phyloP scores from a whole-genome alignment of 768 basidiomycete species.

The Pulveroboletus sp. region DNA sequence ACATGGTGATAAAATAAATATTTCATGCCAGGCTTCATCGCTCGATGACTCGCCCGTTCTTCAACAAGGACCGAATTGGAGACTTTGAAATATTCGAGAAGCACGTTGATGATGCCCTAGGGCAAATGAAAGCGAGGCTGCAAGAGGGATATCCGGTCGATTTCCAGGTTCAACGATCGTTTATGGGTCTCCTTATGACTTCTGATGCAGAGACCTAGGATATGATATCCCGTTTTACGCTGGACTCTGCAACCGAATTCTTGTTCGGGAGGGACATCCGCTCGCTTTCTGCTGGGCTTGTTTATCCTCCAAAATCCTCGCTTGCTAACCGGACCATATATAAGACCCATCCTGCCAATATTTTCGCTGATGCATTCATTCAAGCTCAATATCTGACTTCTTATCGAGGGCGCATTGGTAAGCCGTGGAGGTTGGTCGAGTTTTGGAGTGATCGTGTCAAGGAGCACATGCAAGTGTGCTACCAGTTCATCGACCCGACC shows the following conservation, averaged over 20 bases:
- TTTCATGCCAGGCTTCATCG: neutral
- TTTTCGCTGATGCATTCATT: constrained; percentile 48
- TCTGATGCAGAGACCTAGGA: constrained; percentile 44
- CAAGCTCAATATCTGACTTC: constrained; percentile 44
- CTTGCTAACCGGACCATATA: constrained; percentile 18
- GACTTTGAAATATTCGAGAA: constrained; percentile 53
- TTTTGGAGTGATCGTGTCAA: constrained; percentile 44
- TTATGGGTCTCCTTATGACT: neutral
- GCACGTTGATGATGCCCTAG: constrained; percentile 43
- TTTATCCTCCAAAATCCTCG: constrained; percentile 45
- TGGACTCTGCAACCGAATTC: constrained; percentile 65
- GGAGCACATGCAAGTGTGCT: constrained; percentile 49
- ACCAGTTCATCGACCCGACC: constrained; percentile 48
- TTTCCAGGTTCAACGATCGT: constrained; percentile 45
- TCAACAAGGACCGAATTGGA: constrained; percentile 49
- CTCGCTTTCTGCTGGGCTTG: constrained; percentile 47
- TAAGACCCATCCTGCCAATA: constrained; percentile 33
- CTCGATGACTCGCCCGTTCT: constrained; percentile 54
- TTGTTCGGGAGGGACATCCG: constrained; percentile 59
- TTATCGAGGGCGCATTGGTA: constrained; percentile 40
- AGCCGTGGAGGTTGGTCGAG: constrained; percentile 54
- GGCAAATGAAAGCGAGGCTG: constrained; percentile 45
- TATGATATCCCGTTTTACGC: constrained; percentile 57
- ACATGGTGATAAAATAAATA: neutral
- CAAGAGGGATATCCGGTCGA: constrained; percentile 51